Evolutionary conservation across 1,284 basidiomycete genomes (phyloP), one percentile per base, ranked within the genome.

Genomic region (Leccinum glutinopallens): DNA sequence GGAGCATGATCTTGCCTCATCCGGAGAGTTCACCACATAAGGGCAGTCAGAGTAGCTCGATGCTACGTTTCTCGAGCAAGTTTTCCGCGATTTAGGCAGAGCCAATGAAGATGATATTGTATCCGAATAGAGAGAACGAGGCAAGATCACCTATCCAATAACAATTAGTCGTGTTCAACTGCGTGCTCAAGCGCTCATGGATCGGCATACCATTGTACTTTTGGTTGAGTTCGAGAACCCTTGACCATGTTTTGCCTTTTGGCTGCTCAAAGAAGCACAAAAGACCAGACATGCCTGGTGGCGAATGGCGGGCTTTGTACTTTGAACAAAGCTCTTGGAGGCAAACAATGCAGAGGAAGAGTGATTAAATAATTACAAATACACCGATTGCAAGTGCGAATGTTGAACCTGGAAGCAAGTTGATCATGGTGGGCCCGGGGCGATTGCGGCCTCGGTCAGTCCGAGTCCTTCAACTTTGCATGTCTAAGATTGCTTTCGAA

Each of bases 261-360:
- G 33, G 56, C 25, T 29, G 25, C 25, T 29, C 25, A 29, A 29
- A 33, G 19, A 68, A 46, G 19, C 61, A 66, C 32, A 58, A 55
- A 53, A 69, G 54, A 32, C 70, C 70, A 19, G 60, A 62, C 33
- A 70, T 10, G 8, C 69, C 69, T 13, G 69, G 69, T 8, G 70
- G 69, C 0, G 72, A 57, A 33, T 51, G 61, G 15, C 63, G 49
- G 12, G 69, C 46, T 19, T 43, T 43, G 32, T 57, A 54, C 10
- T 49, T 39, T 41, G 60, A 43, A 17, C 59, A 69, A 32, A 62
- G 25, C 43, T 46, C 43, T 19, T 46, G 9, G 43, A 46, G 39
- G 39, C 15, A 39, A 39, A 39, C 6, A 17, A 39, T 39, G 39
- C 39, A 39, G 15, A 39, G 3, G 29, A 29, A 29, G 29, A 29